Evolutionary conservation across 257 asterid species (phyloP).

Genomic region (Penstemon davidsonii): DNA sequence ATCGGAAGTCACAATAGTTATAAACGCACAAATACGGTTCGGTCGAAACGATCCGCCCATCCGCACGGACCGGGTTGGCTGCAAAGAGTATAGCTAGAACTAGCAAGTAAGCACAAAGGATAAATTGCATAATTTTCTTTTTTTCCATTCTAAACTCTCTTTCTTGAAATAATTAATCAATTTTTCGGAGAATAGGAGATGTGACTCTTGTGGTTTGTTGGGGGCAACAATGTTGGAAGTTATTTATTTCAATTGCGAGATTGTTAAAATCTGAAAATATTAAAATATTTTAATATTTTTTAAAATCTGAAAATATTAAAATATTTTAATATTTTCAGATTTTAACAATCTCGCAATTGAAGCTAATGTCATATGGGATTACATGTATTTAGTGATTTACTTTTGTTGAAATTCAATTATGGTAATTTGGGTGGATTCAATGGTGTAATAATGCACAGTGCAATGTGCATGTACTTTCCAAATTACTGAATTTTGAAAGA

Average conservation of each 20-base stretch:
- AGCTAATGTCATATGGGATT: not conserved
- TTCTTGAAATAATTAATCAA: not conserved
- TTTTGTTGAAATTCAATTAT: no score
- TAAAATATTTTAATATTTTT: no score
- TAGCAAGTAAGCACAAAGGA: conserved; percentile 2
- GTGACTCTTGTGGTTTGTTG: not conserved
- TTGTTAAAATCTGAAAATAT: not conserved
- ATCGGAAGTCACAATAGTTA: conserved; percentile 20
- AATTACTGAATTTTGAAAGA: no score
- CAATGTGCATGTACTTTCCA: no score
- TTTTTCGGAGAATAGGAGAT: not conserved
- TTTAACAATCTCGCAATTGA: not conserved
- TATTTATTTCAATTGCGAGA: not conserved
- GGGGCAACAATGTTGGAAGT: not conserved
- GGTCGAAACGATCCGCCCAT: not conserved
- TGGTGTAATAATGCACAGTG: no score
- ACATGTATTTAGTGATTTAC: no score
- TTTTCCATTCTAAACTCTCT: not conserved
- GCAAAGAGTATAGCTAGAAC: not conserved
- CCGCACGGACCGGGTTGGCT: conserved; percentile 3
- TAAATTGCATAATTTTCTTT: not conserved
- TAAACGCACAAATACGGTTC: conserved; percentile 16
- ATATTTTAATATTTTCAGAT: no score
- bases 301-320: no score
- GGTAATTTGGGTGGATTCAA: no score